phyloP scores from a whole-genome alignment of 306 rosid species.

The Cicer yamashitae region DNA sequence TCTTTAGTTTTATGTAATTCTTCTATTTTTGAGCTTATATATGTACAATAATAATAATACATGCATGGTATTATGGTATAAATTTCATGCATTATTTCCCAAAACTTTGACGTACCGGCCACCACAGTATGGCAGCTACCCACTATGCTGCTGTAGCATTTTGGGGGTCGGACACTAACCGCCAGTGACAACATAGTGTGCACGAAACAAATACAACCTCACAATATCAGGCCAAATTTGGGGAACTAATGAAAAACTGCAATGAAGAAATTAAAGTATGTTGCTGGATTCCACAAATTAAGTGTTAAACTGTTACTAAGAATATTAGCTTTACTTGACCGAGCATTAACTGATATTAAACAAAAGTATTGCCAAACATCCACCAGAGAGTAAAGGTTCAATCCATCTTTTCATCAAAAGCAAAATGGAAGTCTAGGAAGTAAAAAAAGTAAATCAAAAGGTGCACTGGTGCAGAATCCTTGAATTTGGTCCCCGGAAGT shows the following conservation, averaged over 20 bases:
- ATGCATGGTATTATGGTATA: background rate
- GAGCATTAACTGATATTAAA: background rate
- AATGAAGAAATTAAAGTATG: slow-evolving; percentile 14
- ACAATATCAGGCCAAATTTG: slow-evolving; percentile 5
- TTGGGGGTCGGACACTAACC: background rate
- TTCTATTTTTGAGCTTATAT: too few relatives aligned
- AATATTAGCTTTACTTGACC: background rate
- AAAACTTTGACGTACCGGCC: background rate
- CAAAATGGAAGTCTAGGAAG: background rate
- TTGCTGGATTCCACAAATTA: background rate
- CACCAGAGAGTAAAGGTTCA: slow-evolving; percentile 7
- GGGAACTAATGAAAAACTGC: background rate
- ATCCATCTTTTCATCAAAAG: background rate
- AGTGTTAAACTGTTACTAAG: background rate
- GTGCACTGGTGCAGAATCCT: background rate
- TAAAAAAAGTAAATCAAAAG: background rate
- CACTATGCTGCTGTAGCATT: background rate
- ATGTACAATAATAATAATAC: too few relatives aligned
- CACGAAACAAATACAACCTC: background rate
- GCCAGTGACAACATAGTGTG: background rate
- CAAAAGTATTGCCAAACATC: background rate
- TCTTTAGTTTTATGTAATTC: background rate
- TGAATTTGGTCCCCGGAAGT: background rate
- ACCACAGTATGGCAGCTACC: too few relatives aligned
- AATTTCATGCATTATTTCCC: background rate